Base-by-base conservation (phyloP, 768 basidiomycete genomes). In the Leccinum rimulosum region DNA sequence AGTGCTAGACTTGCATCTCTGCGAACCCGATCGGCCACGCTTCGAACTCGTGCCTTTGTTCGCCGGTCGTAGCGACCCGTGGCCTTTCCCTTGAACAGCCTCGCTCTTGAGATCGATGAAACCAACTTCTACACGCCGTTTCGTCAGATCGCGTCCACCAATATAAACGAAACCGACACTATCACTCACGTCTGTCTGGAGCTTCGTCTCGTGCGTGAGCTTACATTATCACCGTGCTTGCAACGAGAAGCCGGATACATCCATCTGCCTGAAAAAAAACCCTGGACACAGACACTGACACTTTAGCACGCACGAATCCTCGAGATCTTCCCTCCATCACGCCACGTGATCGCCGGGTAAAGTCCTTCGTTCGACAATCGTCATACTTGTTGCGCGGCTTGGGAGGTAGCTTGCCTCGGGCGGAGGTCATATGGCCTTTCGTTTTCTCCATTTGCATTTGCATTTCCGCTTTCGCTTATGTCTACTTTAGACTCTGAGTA, bases 281-380 rank as follows among this genome's bases (percentile, higher is more conserved):
- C 15, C n/a, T n/a, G n/a, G n/a, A 40, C 8, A 38, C 17, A 6
- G 51, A 47, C 47, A 50, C 14, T 22, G 38, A 10, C 52, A 38
- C 19, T 22, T 58, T 25, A 61, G 57, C 33, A 49, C 11, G 36
- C 38, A 31, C 14, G 22, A 3, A 40, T 9, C 36, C 36, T 36
- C 17, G 17, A 17, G 38, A 7, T 57, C 5, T 66, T 58, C 14
- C 72, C 82, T 60, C 79, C 81, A 81, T 33, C 88, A 47, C 89
- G 80, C 89, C 89, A 91, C 3, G 81, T 79, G 50, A 91, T 78
- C n/a, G n/a, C n/a, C 19, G 87, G 87, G 63, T 82, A 86, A 69
- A 86, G 56, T 80, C 79, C 61, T 73, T 84, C 65, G 76, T 70
- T 48, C 66, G 71, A 60, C 68, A n/a, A n/a, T n/a, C n/a, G n/a